Base-by-base conservation (phyloP, 1,284 basidiomycete species). In the Ganoderma lucidum region DNA sequence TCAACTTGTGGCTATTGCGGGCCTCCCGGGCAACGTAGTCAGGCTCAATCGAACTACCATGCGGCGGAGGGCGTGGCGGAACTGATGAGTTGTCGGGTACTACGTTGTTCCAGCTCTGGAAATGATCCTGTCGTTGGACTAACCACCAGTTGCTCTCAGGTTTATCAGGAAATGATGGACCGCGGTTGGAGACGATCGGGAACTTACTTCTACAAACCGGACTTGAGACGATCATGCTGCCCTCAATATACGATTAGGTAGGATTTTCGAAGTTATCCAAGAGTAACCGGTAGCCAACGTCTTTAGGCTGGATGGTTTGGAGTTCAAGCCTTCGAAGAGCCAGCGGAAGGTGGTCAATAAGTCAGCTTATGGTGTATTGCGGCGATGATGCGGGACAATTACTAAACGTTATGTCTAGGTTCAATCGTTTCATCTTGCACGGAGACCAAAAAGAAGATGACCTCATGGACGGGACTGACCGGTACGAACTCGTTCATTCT, bases 241-340 rank as follows among this genome's bases (percentile, higher is more conserved):
- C 95, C 96, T 0, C 94, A 96, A 73, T 97, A 97, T 78, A 95
- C 96, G 0, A 98, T 98, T 79, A 93, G 89, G 88, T 93, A 10
- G 6, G 19, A 15, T 32, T 14, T 32, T 37, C 23, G 15, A 3
- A 15, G 9, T 15, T 23, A 6, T 55, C 28, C 19, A 32, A 39
- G 15, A 35, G 10, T 35, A 35, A 6, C 19, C 28, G 14, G 32
- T 66, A 23, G 65, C 53, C 37, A 6, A 41, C 39, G 42, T 55
- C 42, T 42, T 53, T 72, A 95, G 94, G 76, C 85, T 97, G n/a
- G 92, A 95, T 77, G 88, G 88, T 0, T 73, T 83, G 0, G 78
- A 78, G n/a, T 97, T 96, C 82, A 88, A 88, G 72, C 87, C 92
- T 0, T 90, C 91, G 15, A 92, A 91, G 78, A 93, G 91, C 73